Percentiles rank a stretch among this genome's conserved stretches.
These are phyloP conservation scores for Veloboletus limbatus DNA, from an alignment of 1,284 basidiomycete species.

Conservation along the genomic window DNA sequence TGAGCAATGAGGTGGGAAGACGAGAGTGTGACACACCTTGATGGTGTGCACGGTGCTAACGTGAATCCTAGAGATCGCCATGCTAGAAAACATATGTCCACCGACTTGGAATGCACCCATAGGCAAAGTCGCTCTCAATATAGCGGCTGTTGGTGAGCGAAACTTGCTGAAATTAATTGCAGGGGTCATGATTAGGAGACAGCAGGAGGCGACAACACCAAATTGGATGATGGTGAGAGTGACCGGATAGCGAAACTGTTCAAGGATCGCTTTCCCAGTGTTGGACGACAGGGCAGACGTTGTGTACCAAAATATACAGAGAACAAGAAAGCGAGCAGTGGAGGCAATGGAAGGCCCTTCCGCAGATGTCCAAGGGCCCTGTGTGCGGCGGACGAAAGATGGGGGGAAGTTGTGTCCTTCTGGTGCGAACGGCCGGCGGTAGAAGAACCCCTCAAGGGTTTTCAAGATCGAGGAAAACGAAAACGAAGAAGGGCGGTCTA, in stretches of 20 bases:
- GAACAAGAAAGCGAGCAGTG: constrained; percentile 51
- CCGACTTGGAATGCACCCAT: constrained; percentile 95
- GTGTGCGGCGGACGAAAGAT: constrained; percentile 28
- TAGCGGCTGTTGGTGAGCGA: constrained; percentile 66
- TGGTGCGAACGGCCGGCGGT: constrained; percentile 14
- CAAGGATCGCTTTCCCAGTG: constrained; percentile 86
- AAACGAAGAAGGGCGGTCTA: constrained; percentile 4
- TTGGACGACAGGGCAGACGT: constrained; percentile 87
- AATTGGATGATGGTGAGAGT: constrained; percentile 98
- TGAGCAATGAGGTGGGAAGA: constrained; percentile 6
- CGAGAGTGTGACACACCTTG: constrained; percentile 62
- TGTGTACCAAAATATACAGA: constrained; percentile 80
- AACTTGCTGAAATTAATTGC: constrained; percentile 64
- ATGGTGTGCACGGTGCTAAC: constrained; percentile 99
- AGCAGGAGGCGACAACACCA: constrained; percentile 87
- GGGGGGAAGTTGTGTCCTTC: constrained; percentile 18
- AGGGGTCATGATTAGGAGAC: constrained; percentile 77
- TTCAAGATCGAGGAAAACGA: constrained; percentile 12
- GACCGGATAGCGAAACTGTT: constrained; percentile 82
- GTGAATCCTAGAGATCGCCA: constrained; percentile 94
- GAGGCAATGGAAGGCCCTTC: constrained; percentile 19
- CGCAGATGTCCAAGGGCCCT: constrained; percentile 15
- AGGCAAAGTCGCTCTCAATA: constrained; percentile 78
- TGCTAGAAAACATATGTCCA: constrained; percentile 96
- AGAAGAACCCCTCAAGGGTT: constrained; percentile 21